A percentile compares a stretch with the other conserved stretches of the same genome.
These are phyloP conservation scores for Mrakia frigida DNA, from an alignment of 768 basidiomycete species.

Conservation along the genomic window DNA sequence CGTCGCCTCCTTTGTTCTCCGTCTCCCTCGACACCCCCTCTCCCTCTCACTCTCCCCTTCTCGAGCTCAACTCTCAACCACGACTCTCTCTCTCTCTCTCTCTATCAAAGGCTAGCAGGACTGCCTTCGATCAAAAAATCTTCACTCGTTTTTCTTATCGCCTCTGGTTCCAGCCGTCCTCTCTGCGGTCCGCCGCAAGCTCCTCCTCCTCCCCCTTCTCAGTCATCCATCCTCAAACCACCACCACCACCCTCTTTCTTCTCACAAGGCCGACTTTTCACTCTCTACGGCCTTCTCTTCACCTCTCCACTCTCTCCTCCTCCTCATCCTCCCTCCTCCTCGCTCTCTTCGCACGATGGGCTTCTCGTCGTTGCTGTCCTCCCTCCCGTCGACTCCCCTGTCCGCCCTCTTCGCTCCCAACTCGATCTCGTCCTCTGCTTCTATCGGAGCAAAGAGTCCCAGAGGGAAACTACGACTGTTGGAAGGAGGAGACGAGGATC, in stretches of 20 bases:
- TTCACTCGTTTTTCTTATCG: background rate
- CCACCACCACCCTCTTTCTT: background rate
- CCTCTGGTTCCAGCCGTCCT: background rate
- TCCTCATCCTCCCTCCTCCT: no score
- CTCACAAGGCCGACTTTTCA: no score
- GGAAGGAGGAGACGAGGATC: background rate
- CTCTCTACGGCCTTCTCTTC: background rate
- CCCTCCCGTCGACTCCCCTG: background rate
- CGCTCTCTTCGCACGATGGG: background rate
- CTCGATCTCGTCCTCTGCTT: background rate
- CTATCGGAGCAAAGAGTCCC: background rate
- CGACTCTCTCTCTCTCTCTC: background rate
- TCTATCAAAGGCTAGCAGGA: conserved; percentile 12
- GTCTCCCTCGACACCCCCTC: background rate
- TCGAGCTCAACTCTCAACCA: background rate
- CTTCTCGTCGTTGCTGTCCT: conserved; percentile 13
- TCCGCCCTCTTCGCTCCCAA: conserved; percentile 8
- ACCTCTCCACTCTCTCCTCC: no score
- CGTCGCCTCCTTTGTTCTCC: no score
- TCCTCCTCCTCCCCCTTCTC: conserved; percentile 1
- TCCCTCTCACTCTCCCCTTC: background rate
- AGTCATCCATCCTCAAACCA: background rate
- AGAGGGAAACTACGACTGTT: conserved; percentile 21
- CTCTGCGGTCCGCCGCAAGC: background rate
- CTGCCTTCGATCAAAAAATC: background rate